phyloP scores from a whole-genome alignment of 139 green algal species.

The Tetradesmus obliquus region DNA sequence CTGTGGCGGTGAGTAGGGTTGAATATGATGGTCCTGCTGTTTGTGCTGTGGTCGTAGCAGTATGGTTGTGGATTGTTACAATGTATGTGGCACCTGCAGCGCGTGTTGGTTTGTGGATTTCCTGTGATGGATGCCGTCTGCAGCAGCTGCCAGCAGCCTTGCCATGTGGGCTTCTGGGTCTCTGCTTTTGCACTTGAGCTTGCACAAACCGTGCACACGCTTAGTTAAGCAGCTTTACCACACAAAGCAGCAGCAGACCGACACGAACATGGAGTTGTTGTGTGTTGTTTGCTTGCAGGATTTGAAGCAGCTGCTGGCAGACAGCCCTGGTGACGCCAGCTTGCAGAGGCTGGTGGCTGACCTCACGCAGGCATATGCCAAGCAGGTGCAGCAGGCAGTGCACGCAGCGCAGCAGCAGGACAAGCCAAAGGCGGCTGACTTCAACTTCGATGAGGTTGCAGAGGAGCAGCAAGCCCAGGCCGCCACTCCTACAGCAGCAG shows the following conservation, averaged over 20 bases:
- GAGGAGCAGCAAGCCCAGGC: neutral
- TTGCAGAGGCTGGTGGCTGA: neutral
- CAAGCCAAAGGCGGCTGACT: neutral
- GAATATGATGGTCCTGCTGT: neutral
- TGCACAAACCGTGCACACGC: no score
- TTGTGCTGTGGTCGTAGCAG: neutral
- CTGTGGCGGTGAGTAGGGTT: neutral
- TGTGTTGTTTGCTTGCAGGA: conserved; percentile 21
- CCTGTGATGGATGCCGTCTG: no score
- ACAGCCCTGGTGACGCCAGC: neutral
- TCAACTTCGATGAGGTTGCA: neutral
- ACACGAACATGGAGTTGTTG: neutral
- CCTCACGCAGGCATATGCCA: neutral
- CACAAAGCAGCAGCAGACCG: neutral
- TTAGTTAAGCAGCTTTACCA: neutral
- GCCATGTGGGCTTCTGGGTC: no score
- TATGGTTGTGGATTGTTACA: neutral
- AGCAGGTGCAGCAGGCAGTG: conserved; percentile 21
- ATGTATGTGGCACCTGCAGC: no score
- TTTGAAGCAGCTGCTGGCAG: conserved; percentile 12
- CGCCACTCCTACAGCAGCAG: neutral
- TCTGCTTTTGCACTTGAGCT: no score
- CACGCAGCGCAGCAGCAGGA: neutral
- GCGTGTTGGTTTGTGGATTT: no score
- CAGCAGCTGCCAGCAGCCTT: no score